Evolutionary conservation across 2,329 filamentous ascomycete genomes (phyloP), one percentile per base, ranked within the genome.

Genomic region (Fusarium sp.): DNA sequence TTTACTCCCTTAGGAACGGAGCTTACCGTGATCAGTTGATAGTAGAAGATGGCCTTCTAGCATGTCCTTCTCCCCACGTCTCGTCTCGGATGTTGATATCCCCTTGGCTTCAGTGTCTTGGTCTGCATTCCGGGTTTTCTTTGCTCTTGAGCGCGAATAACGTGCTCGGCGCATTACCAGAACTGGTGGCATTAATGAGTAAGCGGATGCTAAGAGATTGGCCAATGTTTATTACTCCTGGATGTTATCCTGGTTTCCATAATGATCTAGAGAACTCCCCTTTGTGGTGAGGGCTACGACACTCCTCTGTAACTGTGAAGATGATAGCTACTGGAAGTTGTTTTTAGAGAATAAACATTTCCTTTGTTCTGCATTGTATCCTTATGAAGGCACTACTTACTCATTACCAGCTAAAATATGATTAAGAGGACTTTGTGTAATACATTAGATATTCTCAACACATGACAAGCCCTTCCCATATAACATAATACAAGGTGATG

Each of bases 101-200:
- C 36, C 41, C 28, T 54, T 34, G 7, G 7, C 8, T 15, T 22
- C 4, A 36, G 19, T 32, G 42, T 35, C 32, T 32, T 24, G n/a
- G 28, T 25, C 24, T n/a, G 40, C 22, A 9, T 8, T 4, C 15
- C 50, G 22, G 32, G 24, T 29, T 15, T 36, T 40, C 29, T n/a
- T 32, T 25, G 10, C 15, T 3, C 19, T 48, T 55, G 34, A 36
- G 19, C 9, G 31, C 25, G n/a, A n/a, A 12, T 24, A 31, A 40
- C 31, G 24, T 43, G 55, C 32, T 59, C 7, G 2, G 8, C 12
- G 25, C 29, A 36, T 49, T 55, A n/a, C 38, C 44, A 19, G 19
- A 19, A 19, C 19, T 19, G 19, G 19, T 19, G 19, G 19, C 19
- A 19, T 19, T 19, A 19, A 19, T 19, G 19, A 19, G 19, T 3